Percentiles rank a stretch among this genome's conserved stretches.
These are phyloP conservation scores for Sapria himalayana DNA, from an alignment of 345 rosid genomes.

Conservation along the genomic window DNA sequence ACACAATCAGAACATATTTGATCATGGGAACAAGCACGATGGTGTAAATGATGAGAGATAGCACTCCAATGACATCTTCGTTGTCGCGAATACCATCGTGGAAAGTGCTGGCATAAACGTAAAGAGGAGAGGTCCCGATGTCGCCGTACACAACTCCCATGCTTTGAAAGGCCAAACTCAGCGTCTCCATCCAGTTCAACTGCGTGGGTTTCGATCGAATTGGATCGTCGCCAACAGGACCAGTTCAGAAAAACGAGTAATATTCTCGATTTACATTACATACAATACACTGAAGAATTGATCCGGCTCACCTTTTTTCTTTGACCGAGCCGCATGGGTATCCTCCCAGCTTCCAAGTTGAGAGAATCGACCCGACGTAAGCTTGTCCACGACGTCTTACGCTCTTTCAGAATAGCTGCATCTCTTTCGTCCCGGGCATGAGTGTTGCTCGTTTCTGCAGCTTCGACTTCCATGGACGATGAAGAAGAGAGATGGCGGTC, in stretches of 20 bases:
- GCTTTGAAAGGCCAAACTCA: constrained; percentile 54
- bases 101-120: constrained; percentile 43
- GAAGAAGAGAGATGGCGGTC: not conserved
- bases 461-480: not conserved
- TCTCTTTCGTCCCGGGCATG: too few species aligned
- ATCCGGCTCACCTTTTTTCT: too few species aligned
- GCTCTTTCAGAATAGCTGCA: constrained; percentile 17
- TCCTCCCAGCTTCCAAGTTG: constrained; percentile 42
- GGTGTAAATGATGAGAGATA: constrained; percentile 57
- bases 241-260: too few species aligned
- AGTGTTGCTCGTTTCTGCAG: too few species aligned
- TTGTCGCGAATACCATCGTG: constrained; percentile 15
- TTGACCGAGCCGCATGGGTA: too few species aligned
- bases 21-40: constrained; percentile 26
- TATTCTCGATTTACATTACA: too few species aligned
- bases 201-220: too few species aligned
- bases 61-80: constrained; percentile 36
- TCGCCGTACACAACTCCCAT: constrained; percentile 61
- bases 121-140: constrained; percentile 65
- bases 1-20: constrained; percentile 52
- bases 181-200: constrained; percentile 27
- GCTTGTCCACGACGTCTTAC: constrained; percentile 52
- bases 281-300: too few species aligned
- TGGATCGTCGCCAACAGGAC: too few species aligned
- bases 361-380: constrained; percentile 54